Base-by-base conservation (phyloP, 140 eudicot genomes). In the Flaveria floridana region DNA sequence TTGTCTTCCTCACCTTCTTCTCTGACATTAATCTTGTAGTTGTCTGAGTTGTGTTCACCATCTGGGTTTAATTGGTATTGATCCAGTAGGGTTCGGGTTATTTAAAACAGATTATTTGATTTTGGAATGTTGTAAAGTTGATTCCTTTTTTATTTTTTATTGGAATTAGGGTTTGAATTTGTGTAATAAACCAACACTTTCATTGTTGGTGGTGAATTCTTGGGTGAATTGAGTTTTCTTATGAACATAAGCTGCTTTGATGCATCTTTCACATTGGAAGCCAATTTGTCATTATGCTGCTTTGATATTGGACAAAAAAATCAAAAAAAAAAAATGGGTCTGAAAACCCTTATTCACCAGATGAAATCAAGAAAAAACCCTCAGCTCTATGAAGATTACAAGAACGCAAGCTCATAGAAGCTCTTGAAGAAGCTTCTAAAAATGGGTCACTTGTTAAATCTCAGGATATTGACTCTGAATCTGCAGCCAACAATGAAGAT, bases 261-360 rank as follows among this genome's bases (percentile, higher is more conserved):
- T 92, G 98, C 98, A 92, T 92, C 84, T 92, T 81, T 86, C 98
- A 82, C 84, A 89, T 81, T 92, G 98, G 98, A 92, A 92, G 82
- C 98, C 96, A 72, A 81, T 92, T 65, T 89, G 96, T 39, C 95
- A 86, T 67, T 92, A 95, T 78, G 96, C 95, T 76, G 67, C 98
- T 67, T 68, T 92, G 55, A 77, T 92, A 79, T 65, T 92, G 84
- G 96, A 87, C 89, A 92, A 87, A 39, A 92, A 92, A 81, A 76
- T 92, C 86, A n/a, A 78, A 86, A 83, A 83, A 80, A 75, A 89
- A 77, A 75, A 88, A 92, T 71, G 96, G 95, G 69, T 81, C 91
- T 16, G 72, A 79, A 62, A 79, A 74, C 30, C 68, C 74, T 2
- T 76, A 79, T 52, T 81, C 92, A 47, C 8, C 68, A 9, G 90